Evolutionary conservation across 116 monocot species (phyloP), one percentile per base, ranked within the genome.

Genomic region (Trichopus zeylanicus): DNA sequence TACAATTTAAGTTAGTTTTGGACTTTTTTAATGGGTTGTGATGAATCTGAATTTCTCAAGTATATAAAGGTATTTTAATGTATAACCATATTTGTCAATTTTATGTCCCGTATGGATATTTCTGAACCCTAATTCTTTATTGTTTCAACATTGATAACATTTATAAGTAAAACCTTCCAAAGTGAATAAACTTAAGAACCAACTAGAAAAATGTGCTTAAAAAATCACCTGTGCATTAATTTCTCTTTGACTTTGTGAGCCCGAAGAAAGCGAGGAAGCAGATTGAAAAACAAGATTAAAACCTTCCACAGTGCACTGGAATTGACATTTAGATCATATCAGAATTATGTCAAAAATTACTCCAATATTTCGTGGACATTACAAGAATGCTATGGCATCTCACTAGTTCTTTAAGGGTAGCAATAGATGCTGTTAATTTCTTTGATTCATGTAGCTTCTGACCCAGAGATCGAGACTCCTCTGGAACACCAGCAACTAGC

Each of bases 361-460:
- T n/a, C 7, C 7, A 3, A 37, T 37, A 15, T 2, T 37, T 37
- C 37, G 15, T 37, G 15, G 8, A 37, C 1, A n/a, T 37, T 37
- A 8, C 2, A 37, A 11, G 37, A 37, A 20, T 24, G 22, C 18
- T 24, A 20, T 30, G 19, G 30, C 24, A 62, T 61, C 83, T 67
- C 70, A 92, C 92, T 18, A 87, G 87, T 70, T 87, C 92, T 51
- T 81, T 87, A 21, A 92, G 92, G 29, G 83, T 72, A 59, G 78
- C 42, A 55, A 83, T 37, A 64, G 83, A 62, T 62, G 60, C 48
- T 53, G 60, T 19, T 37, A 72, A 48, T 64, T 33, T 67, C 32
- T 66, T 81, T 49, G 60, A 70, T 28, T 46, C 59, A 24, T 78
- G 63, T 20, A 73, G 31, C 56, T 73, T 77, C 55, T 62, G 56